A percentile compares a stretch with the other conserved stretches of the same genome.
Conservation (phyloP, 2,329 filamentous ascomycete species). For the Boeremia exigua region DNA sequence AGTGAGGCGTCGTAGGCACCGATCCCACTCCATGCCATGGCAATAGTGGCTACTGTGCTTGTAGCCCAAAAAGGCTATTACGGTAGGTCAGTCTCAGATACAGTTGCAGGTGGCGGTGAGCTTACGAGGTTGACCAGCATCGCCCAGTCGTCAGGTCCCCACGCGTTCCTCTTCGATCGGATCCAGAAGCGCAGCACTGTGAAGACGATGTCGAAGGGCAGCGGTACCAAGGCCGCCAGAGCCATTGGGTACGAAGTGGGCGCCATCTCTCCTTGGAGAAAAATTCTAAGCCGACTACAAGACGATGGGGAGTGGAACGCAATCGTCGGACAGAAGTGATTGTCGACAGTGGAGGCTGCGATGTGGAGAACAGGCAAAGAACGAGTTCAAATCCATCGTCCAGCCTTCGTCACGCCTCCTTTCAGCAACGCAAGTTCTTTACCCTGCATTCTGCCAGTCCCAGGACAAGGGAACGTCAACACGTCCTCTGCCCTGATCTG, state of each 20-base stretch:
- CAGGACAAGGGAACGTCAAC: constrained; percentile 7
- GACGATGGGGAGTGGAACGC: neutral
- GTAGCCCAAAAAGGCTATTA: constrained; percentile 16
- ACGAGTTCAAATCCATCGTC: neutral
- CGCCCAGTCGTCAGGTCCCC: constrained; percentile 22
- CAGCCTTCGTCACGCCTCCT: constrained; percentile 3
- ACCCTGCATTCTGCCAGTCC: constrained; percentile 12
- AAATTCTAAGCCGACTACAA: neutral
- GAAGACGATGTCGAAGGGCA: constrained; percentile 18
- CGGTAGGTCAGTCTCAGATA: neutral
- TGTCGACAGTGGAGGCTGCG: neutral
- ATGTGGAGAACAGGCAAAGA: constrained; percentile 1
- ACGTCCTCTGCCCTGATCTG: constrained; percentile 2
- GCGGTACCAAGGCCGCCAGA: constrained; percentile 13
- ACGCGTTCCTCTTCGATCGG: constrained; percentile 19
- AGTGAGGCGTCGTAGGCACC: constrained; percentile 15
- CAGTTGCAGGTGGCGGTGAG: neutral
- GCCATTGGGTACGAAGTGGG: constrained; percentile 22
- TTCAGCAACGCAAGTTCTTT: constrained; percentile 4
- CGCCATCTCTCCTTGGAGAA: constrained; percentile 4
- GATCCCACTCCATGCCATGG: constrained; percentile 20
- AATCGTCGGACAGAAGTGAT: neutral
- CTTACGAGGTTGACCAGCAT: constrained; percentile 21
- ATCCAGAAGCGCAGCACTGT: constrained; percentile 19
- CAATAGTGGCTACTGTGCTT: constrained; percentile 14